phyloP scores from a whole-genome alignment of 345 rosid species.

The Eucalyptus pauciflora region DNA sequence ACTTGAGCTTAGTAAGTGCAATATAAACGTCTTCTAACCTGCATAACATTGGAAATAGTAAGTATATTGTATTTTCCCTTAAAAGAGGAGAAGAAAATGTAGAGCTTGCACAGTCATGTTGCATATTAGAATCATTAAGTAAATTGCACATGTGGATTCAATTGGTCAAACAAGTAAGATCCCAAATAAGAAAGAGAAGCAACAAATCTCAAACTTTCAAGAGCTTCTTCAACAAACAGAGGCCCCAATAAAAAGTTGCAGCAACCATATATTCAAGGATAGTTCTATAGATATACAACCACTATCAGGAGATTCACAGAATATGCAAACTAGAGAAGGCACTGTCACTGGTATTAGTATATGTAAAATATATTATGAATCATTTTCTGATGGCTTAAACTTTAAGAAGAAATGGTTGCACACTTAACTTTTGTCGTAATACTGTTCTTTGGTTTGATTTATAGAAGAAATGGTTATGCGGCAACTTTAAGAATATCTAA shows the following conservation, averaged over 20 bases:
- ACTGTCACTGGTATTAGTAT: background rate
- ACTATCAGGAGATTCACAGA: background rate
- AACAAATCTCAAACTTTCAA: background rate
- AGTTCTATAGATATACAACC: background rate
- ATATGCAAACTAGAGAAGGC: background rate
- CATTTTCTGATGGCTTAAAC: background rate
- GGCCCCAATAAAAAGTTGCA: background rate
- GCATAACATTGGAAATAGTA: background rate
- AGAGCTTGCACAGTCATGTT: background rate
- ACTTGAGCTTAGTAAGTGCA: background rate
- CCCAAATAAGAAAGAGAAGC: background rate
- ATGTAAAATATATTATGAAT: background rate
- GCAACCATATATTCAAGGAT: background rate
- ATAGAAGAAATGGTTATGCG: background rate
- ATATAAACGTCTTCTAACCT: background rate
- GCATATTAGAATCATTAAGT: background rate
- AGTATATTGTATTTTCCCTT: background rate
- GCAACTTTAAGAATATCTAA: background rate
- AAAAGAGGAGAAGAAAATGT: background rate
- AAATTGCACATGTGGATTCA: background rate
- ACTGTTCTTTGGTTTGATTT: background rate
- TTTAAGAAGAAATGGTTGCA: background rate
- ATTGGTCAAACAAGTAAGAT: background rate
- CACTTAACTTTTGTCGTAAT: background rate
- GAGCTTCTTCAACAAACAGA: background rate